Base-by-base conservation (phyloP, 805 yeast species). In the Ogataea zsoltii region DNA sequence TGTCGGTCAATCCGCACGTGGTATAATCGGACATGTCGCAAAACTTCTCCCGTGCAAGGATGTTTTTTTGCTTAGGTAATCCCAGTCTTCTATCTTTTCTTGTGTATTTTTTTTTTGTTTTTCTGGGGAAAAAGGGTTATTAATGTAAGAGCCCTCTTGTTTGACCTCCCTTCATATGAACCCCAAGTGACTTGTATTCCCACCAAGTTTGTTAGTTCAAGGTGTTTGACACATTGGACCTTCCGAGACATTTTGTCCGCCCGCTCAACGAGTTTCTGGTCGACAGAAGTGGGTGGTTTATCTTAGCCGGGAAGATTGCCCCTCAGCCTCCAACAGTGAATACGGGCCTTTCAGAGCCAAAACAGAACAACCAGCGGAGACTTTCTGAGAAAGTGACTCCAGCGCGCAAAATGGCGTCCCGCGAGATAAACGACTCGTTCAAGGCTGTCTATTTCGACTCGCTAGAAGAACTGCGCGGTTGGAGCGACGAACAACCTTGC, bases 361-460 rank as follows among this genome's bases (percentile, higher is more conserved):
- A 16, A 14, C 9, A 30, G 18, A 5, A 21, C 25, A 21, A 6
- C 25, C 25, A 21, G 25, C 25, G 7, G 5, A 5, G 25, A 21
- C 9, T 21, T 21, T 21, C 25, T 28, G 26, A 39, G 31, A 26
- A 15, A 30, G 28, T 12, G 12, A 10, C 29, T 19, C n/a, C 18
- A 5, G 29, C 14, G 19, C 26, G 2, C 41, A 26, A 18, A 6
- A 28, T 28, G 31, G 15, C n/a, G n/a, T 15, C 16, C 7, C 14
- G 21, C n/a, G 18, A 30, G 42, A 10, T 32, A 7, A 13, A 11
- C 34, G 13, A 21, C 3, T 37, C 45, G 12, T 6, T 37, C 3
- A 19, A 37, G 13, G 47, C 60, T 12, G 17, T 48, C 3, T 60
- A 50, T 34, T 58, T 63, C 42, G 47, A 47, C 12, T 42, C 58